Base-by-base conservation (phyloP, 2,329 filamentous ascomycete genomes). In the Acephala macrosclerotiorum region DNA sequence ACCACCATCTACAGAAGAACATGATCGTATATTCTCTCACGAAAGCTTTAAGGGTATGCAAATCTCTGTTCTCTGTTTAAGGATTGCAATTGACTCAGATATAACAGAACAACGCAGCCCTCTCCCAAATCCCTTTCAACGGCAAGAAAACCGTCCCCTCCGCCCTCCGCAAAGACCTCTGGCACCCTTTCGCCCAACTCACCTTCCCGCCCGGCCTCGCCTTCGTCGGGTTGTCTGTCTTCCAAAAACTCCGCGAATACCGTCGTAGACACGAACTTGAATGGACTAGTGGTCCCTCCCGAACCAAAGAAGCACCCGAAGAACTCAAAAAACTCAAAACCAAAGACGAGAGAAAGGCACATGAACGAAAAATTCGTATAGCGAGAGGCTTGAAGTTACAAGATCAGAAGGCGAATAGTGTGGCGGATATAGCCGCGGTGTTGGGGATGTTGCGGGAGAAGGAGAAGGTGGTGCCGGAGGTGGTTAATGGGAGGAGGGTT, bases 121-220 rank as follows among this genome's bases (percentile, higher is more conserved):
- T 88, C 69, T 81, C 83, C 72, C 87, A 89, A 74, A 77, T 91
- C 66, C 84, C 87, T 57, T 91, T 85, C 80, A 87, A 88, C 69
- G 89, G 88, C 78, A 91, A 91, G 76, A 90, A 91, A 78, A 83
- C 86, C 56, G 85, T 86, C 70, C 88, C 88, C 1, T 76, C 84
- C 61, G 87, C 86, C 72, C 79, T 91, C 45, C 87, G 89, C 65
- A 89, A 88, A 77, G 89, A 91, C 79, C 86, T 88, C 78, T 91
- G 89, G 89, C 79, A 80, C 38, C 86, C 86, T 7, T 79, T 91
- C 72, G 87, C 87, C 59, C 78, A 84, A 68, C 85, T 91, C 67
- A 79, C 84, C 73, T 88, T 91, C 75, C 51, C 25, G 11, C 16
- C 66, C 77, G 53, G 85, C 51, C 78, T 80, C 45, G 84, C 84